Percentiles rank a stretch among this genome's conserved stretches.
These are phyloP conservation scores for Trebouxiophyceae sp. DNA, from an alignment of 163 green algal genomes.

Conservation along the genomic window DNA sequence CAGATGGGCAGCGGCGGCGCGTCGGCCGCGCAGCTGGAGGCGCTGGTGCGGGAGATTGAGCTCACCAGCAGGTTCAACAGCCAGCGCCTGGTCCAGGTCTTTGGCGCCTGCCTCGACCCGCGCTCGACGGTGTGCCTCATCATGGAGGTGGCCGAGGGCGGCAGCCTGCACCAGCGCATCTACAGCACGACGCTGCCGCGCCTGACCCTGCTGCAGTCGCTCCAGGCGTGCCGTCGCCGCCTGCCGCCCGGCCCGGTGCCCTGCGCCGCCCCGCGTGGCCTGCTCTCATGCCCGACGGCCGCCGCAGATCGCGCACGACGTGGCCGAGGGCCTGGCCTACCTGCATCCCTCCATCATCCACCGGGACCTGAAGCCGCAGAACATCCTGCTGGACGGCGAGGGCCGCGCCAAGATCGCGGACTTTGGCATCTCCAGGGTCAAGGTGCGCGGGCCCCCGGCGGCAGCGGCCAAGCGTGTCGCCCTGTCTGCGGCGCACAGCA, in stretches of 20 bases:
- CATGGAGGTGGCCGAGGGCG: slow-evolving; percentile 57
- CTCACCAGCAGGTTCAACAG: slow-evolving; percentile 38
- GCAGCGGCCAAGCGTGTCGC: no score
- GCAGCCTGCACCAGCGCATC: slow-evolving; percentile 52
- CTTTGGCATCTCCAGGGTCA: slow-evolving; percentile 84
- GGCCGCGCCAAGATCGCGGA: slow-evolving; percentile 95
- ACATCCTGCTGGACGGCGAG: slow-evolving; percentile 87
- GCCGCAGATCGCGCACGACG: slow-evolving; percentile 47
- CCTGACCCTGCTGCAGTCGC: slow-evolving; percentile 38
- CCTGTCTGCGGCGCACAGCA: no score
- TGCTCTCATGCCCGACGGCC: no score
- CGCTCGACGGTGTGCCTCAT: slow-evolving; percentile 46
- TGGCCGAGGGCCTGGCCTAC: slow-evolving; percentile 89
- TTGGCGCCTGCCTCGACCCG: slow-evolving; percentile 49
- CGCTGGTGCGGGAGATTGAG: slow-evolving; percentile 51
- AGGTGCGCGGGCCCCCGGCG: no score
- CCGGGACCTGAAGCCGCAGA: slow-evolving; percentile 96
- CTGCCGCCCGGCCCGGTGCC: neutral
- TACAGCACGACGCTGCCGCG: slow-evolving; percentile 26
- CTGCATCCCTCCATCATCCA: slow-evolving; percentile 97
- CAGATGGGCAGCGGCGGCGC: slow-evolving; percentile 20
- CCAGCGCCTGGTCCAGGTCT: slow-evolving; percentile 43
- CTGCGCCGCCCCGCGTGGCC: neutral
- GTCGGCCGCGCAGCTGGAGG: slow-evolving; percentile 15
- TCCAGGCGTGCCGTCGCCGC: slow-evolving; percentile 10